Evolutionary conservation across 208 protist genomes (phyloP).

Genomic region (Trypanosoma boissoni): DNA sequence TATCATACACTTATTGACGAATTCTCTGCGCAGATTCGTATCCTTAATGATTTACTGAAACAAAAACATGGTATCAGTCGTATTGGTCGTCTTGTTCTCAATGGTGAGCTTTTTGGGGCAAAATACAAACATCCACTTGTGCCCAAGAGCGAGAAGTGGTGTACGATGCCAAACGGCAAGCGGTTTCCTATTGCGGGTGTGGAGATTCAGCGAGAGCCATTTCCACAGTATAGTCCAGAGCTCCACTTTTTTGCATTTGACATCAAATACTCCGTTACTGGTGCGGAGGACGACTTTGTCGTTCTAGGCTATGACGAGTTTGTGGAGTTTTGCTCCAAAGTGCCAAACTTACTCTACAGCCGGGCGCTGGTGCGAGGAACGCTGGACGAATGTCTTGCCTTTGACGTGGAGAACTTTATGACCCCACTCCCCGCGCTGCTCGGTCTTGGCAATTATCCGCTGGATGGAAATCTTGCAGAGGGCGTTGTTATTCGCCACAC

Average conservation of each 20-base stretch:
- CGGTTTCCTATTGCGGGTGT: slow-evolving; percentile 75
- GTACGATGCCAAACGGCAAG: slow-evolving; percentile 77
- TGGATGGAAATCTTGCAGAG: slow-evolving; percentile 89
- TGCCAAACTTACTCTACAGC: slow-evolving; percentile 71
- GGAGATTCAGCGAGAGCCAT: slow-evolving; percentile 77
- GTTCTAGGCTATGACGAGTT: slow-evolving; percentile 82
- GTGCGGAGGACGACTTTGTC: slow-evolving; percentile 72
- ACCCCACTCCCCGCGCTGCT: slow-evolving; percentile 81
- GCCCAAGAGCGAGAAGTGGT: slow-evolving; percentile 80
- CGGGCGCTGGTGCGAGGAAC: slow-evolving; percentile 78
- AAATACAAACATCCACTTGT: slow-evolving; percentile 88
- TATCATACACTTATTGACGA: slow-evolving; percentile 80
- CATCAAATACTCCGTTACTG: slow-evolving; percentile 79
- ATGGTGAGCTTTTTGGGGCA: slow-evolving; percentile 85
- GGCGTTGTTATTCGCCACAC: slow-evolving; percentile 86
- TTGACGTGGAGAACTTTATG: slow-evolving; percentile 87
- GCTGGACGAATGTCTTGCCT: slow-evolving; percentile 78
- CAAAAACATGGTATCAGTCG: slow-evolving; percentile 62
- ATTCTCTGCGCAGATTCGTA: slow-evolving; percentile 63
- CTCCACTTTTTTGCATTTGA: slow-evolving; percentile 88
- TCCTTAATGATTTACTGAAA: slow-evolving; percentile 66
- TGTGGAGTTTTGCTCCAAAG: slow-evolving; percentile 59
- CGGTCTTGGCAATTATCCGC: slow-evolving; percentile 82
- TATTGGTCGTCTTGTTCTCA: slow-evolving; percentile 70
- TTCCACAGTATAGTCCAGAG: slow-evolving; percentile 89